Base-by-base conservation (phyloP, 768 basidiomycete genomes). In the Lentinula sp. region DNA sequence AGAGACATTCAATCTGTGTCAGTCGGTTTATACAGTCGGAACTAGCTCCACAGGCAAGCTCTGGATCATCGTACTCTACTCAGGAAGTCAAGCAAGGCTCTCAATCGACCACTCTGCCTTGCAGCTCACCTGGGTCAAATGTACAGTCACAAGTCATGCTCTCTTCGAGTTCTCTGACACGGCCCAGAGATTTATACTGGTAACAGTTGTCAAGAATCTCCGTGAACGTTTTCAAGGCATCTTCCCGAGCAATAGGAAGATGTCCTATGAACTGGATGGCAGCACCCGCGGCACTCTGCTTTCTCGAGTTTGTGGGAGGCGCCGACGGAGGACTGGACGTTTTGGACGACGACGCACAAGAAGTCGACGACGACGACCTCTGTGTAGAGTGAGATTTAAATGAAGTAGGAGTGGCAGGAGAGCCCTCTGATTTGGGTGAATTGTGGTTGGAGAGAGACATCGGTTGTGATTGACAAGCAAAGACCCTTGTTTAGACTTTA, bases 21-120 rank as follows among this genome's bases (percentile, higher is more conserved):
- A 98, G 84, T 61, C 95, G 82, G 74, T 98, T 99, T 76, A 99
- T 98, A 72, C 97, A 99, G 76, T 96, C 92, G 23, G 93, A 93
- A 63, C 83, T 78, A 42, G 86, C 83, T 28, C 95, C 93, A 74
- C 97, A 99, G 5, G 93, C 93, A 57, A 73, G 74, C 48, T 84
- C 78, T 11, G 78, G 79, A 63, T 80, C 78, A 70, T 89, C 87
- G 28, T 74, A 69, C 63, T 78, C 91, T 93, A 69, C 70, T 64
- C 40, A 28, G 18, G 46, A 48, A 6, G 64, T 71, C 70, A 67
- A 61, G 64, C 54, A 55, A 51, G 39, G 46, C 31, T n/a, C 50
- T 55, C 57, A 57, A 49, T 59, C 53, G 39, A 62, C 58, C 55
- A 58, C 56, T n/a, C 18, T 31, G 55, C n/a, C 34, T 32, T 34